Percentiles rank a stretch among this genome's conserved stretches.
Conservation (phyloP, 768 basidiomycete genomes). For the Peribolospora kevripleyi region DNA sequence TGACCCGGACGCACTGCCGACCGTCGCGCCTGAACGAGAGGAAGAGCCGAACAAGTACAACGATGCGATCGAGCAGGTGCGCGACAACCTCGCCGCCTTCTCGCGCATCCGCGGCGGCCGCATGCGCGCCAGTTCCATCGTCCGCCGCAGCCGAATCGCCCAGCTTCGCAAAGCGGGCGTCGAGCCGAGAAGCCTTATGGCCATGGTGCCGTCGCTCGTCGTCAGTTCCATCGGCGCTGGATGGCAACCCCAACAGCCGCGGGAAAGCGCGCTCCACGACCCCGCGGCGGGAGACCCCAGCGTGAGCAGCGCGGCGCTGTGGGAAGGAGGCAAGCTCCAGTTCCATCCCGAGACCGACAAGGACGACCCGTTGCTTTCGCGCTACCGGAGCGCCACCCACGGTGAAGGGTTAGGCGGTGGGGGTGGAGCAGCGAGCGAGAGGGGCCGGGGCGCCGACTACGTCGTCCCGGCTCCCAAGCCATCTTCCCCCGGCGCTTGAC, state of each 20-base stretch:
- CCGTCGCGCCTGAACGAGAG: constrained; percentile 30
- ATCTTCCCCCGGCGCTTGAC: neutral
- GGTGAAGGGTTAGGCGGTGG: too few relatives aligned
- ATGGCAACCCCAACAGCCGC: constrained; percentile 27
- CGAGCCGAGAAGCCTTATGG: constrained; percentile 22
- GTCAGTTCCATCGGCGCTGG: constrained; percentile 48
- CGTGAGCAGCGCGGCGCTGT: constrained; percentile 52
- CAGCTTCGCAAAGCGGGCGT: constrained; percentile 16
- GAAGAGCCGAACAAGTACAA: constrained; percentile 22
- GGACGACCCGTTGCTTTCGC: constrained; percentile 28
- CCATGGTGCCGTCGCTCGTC: constrained; percentile 50
- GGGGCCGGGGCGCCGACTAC: neutral
- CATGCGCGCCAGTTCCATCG: constrained; percentile 58
- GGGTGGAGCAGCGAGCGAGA: too few relatives aligned
- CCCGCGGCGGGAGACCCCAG: constrained; percentile 56
- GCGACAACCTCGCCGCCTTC: constrained; percentile 67
- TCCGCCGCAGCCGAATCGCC: constrained; percentile 48
- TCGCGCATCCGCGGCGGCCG: constrained; percentile 69
- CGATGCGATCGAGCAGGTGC: constrained; percentile 46
- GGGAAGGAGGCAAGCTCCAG: constrained; percentile 53
- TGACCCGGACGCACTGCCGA: constrained; percentile 40
- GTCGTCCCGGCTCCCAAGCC: neutral
- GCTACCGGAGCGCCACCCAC: too few relatives aligned
- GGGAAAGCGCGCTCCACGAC: constrained; percentile 36
- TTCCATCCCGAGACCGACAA: constrained; percentile 60